Base-by-base conservation (phyloP, 345 rosid genomes). In the Arabidopsis arenosa region DNA sequence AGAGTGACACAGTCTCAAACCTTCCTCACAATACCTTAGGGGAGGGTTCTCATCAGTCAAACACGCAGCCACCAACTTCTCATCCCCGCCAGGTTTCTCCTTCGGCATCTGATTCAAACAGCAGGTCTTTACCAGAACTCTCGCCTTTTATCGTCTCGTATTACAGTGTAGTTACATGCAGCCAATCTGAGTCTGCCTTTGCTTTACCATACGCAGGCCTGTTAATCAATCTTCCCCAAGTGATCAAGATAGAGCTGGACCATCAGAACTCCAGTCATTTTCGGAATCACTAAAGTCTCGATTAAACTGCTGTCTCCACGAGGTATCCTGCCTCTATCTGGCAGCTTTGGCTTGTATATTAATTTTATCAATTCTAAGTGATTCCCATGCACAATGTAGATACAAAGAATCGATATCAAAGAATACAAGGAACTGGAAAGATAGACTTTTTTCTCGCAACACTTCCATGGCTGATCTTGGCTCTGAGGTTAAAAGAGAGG, bases 351-450 rank as follows among this genome's bases (percentile, higher is more conserved):
- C 44, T 54, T 73, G 39, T 61, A 36, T 37, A 61, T 53, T 35
- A 26, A 23, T 58, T 43, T 3, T 26, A 14, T 30, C 17, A 33
- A 4, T 15, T 61, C 45, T 73, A 52, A 78, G 36, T 60, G 45
- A 15, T 60, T 61, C 18, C 1, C 33, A 52, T 66, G 70, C 54
- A 44, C 36, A 43, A 41, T 69, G 51, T 60, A 95, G 99, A 81
- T 95, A 90, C 82, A 95, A 89, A 77, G 99, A 95, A 66, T 92
- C 99, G 4, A 85, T 95, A 80, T 86, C 97, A 66, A 95, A 87
- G 89, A 84, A 96, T 81, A 92, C 99, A 44, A 83, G 93, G 79
- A 96, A 84, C 68, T 95, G 97, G 99, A 95, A 87, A 74, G 99
- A 95, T 72, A 87, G 86, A 76, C 82, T 92, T 71, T 95, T 92